Evolutionary conservation across 371 early-diverging fungal species (phyloP).

Genomic region (Mucor lusitanicus): DNA sequence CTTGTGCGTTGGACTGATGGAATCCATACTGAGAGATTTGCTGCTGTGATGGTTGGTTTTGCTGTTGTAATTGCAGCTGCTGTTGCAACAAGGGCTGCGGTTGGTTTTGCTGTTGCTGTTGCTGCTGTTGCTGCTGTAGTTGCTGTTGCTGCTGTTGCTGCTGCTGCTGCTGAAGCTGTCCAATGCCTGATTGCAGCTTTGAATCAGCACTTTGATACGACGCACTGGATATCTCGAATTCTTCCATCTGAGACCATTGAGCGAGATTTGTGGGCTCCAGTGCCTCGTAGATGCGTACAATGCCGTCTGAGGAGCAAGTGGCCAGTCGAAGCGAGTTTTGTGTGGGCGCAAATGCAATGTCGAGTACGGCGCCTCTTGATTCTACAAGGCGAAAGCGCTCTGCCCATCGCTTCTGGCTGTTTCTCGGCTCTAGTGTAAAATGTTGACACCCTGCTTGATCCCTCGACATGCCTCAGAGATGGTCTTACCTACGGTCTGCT

Average conservation of each 20-base stretch:
- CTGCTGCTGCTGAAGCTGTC: constrained; percentile 11
- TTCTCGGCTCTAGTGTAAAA: constrained; percentile 51
- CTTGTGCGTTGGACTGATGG: constrained; percentile 1
- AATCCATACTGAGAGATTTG: background rate
- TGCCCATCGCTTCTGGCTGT: constrained; percentile 71
- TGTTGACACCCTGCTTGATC: background rate
- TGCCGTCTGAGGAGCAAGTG: constrained; percentile 83
- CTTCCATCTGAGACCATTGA: constrained; percentile 83
- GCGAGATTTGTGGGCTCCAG: constrained; percentile 78
- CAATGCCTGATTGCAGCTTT: background rate
- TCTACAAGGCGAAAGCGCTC: constrained; percentile 72
- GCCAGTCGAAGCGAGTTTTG: constrained; percentile 81
- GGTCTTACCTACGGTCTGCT: constrained; percentile 69
- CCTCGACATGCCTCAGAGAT: background rate
- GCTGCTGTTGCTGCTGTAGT: constrained; percentile 3
- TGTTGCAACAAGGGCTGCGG: background rate
- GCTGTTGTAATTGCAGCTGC: constrained; percentile 6
- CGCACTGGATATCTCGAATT: constrained; percentile 49
- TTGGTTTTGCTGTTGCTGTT: background rate
- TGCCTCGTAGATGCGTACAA: constrained; percentile 89
- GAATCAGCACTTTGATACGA: background rate
- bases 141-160: constrained; percentile 6
- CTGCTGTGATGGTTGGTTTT: constrained; percentile 5
- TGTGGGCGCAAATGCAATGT: constrained; percentile 88
- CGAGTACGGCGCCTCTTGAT: constrained; percentile 76